phyloP scores from a whole-genome alignment of 2,329 filamentous ascomycete genomes.

The Fusarium nanum region DNA sequence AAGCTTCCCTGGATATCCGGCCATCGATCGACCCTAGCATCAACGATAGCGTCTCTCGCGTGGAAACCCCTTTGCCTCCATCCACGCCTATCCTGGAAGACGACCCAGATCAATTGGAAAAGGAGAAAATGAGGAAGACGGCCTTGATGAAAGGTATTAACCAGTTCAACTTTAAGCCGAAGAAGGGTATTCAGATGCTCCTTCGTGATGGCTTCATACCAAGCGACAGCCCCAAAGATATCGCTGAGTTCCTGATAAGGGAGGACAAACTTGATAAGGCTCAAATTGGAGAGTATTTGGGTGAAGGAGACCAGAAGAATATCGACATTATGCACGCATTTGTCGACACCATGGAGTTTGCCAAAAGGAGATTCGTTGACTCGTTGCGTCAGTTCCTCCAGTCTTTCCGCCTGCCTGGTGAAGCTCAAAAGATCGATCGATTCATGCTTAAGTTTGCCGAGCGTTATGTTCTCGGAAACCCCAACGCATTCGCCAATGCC shows the following conservation, averaged over 20 bases:
- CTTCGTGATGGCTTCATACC: constrained; percentile 88
- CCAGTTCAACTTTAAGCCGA: constrained; percentile 98
- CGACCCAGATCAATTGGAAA: constrained; percentile 93
- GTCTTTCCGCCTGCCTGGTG: constrained; percentile 92
- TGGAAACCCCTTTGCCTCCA: constrained; percentile 68
- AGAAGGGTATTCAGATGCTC: constrained; percentile 87
- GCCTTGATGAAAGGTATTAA: constrained; percentile 88
- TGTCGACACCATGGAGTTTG: constrained; percentile 94
- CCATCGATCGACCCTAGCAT: constrained; percentile 76
- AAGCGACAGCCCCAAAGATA: constrained; percentile 81
- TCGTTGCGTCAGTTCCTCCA: constrained; percentile 91
- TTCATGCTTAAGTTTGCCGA: constrained; percentile 99
- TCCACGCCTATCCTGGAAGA: constrained; percentile 82
- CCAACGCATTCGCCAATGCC: constrained; percentile 96
- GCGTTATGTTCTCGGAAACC: constrained; percentile 92
- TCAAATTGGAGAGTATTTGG: constrained; percentile 92
- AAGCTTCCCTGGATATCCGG: constrained; percentile 58
- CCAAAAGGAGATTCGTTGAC: constrained; percentile 91
- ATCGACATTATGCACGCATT: constrained; percentile 99
- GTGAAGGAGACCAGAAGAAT: constrained; percentile 91
- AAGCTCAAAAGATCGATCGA: constrained; percentile 98
- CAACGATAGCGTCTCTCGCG: constrained; percentile 69
- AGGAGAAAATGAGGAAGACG: constrained; percentile 92
- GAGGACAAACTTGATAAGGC: constrained; percentile 92
- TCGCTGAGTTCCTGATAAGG: constrained; percentile 82